Evolutionary conservation across 2,329 filamentous ascomycete species (phyloP).

Genomic region (Neopestalotiopsis sp.): DNA sequence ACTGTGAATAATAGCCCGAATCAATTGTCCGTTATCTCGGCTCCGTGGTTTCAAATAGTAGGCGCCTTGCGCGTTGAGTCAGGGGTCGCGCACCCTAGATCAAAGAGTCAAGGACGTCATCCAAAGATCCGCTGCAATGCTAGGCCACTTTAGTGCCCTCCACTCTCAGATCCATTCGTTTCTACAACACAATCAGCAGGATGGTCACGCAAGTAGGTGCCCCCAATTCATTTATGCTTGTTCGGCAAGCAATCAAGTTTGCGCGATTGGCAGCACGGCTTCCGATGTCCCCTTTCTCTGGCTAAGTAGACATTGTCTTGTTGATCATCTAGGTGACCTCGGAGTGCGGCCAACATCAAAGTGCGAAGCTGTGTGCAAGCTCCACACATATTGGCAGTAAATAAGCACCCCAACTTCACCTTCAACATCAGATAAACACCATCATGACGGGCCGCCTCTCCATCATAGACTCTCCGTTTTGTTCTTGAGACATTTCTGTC

Average conservation of each 20-base stretch:
- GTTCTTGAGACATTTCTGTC: no score
- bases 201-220: no score
- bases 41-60: neutral
- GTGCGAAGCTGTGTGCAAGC: neutral
- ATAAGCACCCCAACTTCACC: no score
- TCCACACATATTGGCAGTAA: no score
- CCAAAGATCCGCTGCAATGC: neutral
- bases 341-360: neutral
- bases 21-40: neutral
- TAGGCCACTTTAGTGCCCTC: neutral
- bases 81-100: neutral
- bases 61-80: neutral
- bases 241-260: no score
- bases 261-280: neutral
- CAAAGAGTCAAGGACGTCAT: conserved; percentile 5
- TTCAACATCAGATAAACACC: no score
- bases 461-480: no score
- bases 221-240: no score
- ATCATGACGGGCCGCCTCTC: no score
- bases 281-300: neutral
- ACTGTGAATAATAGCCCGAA: neutral
- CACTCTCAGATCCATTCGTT: neutral
- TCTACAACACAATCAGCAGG: neutral
- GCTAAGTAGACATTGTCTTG: neutral
- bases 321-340: neutral